Evolutionary conservation across 257 asterid genomes (phyloP), one percentile per base, ranked within the genome.

Genomic region (Verbascum thapsus): DNA sequence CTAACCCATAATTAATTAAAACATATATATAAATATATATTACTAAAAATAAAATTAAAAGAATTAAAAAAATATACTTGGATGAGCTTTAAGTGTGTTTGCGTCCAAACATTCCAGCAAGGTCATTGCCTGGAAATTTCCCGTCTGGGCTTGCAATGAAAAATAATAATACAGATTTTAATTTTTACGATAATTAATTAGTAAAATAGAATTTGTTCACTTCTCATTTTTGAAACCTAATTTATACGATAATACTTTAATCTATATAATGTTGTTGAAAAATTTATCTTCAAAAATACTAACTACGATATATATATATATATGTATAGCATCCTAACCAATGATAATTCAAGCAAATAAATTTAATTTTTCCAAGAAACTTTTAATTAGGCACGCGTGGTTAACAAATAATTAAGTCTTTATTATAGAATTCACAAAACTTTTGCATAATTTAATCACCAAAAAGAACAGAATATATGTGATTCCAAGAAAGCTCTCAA

Each of bases 331-430:
- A n/a, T n/a, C n/a, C n/a, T n/a, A n/a, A n/a, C n/a, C n/a, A n/a
- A n/a, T n/a, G n/a, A n/a, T n/a, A n/a, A n/a, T n/a, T n/a, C n/a
- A n/a, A n/a, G n/a, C n/a, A n/a, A n/a, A n/a, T n/a, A n/a, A n/a
- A n/a, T n/a, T 70, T 54, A 35, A 53, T 64, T 75, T 48, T 30
- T 5, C 50, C 52, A 18, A 6, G 42, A 6, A 18, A n/a, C n/a
- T 26, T 68, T 72, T 62, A 63, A 63, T 34, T 16, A 15, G 5
- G 60, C 73, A 75, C 86, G 91, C 95, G 78, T 81, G 78, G 73
- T 78, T n/a, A n/a, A 11, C 5, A 1, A 26, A 26, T 26, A 26
- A 41, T n/a, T n/a, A 74, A 65, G 70, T 74, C 72, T 78, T 80
- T 72, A n/a, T n/a, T n/a, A 74, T 71, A 73, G 43, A 74, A 54